Conservation (phyloP, 2,329 filamentous ascomycete genomes). For the Cytospora piceae region DNA sequence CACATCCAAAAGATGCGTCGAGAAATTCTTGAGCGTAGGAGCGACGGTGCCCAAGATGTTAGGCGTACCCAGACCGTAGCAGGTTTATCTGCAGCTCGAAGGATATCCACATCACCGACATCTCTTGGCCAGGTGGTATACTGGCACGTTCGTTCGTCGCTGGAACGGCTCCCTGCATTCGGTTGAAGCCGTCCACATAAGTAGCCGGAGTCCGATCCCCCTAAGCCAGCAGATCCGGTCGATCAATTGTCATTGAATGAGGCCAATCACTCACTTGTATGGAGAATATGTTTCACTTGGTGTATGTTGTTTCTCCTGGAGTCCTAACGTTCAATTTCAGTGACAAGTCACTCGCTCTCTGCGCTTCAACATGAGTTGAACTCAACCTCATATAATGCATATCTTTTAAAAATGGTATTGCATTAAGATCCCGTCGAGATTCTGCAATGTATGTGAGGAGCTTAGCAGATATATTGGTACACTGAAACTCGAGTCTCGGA, state of each 20-base stretch:
- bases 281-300: not conserved
- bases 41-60: not conserved
- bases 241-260: not conserved
- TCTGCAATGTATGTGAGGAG: not conserved
- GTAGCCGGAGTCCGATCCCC: not conserved
- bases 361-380: not conserved
- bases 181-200: not conserved
- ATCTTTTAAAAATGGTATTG: not conserved
- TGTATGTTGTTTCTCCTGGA: not conserved
- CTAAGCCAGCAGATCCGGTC: not conserved
- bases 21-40: not conserved
- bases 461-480: not conserved
- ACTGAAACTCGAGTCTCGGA: not conserved
- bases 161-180: not conserved
- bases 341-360: not conserved
- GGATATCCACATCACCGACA: not conserved
- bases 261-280: not conserved
- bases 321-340: not conserved
- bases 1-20: not conserved
- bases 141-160: not conserved
- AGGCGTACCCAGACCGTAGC: not conserved
- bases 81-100: not conserved
- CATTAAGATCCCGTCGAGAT: not conserved
- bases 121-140: not conserved
- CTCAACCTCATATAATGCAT: not conserved